A percentile compares a stretch with the other conserved stretches of the same genome.
Evolutionary conservation across 768 basidiomycete genomes (phyloP).

Genomic region (Boletus eberwhitei): DNA sequence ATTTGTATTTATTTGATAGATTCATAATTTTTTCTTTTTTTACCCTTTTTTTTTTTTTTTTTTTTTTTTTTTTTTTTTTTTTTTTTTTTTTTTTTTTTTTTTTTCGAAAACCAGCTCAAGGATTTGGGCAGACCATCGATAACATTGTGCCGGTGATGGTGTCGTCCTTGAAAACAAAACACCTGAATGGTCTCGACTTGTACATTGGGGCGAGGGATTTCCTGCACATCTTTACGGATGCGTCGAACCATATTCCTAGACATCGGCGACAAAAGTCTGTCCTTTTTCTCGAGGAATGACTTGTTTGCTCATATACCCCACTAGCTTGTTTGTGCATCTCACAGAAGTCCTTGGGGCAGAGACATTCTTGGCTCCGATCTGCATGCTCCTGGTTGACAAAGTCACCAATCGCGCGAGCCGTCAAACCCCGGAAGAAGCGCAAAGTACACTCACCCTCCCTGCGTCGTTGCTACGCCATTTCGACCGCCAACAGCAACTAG

Average conservation of each 20-base stretch:
- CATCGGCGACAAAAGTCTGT: conserved; percentile 86
- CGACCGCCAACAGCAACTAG: conserved; percentile 44
- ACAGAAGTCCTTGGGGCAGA: conserved; percentile 74
- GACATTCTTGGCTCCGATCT: conserved; percentile 79
- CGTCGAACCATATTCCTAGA: conserved; percentile 85
- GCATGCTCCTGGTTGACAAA: conserved; percentile 83
- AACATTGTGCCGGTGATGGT: conserved; percentile 94
- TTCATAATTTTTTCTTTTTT: too few species aligned
- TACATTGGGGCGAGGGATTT: conserved; percentile 75
- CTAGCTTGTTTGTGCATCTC: conserved; percentile 86
- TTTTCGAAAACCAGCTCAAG: background rate
- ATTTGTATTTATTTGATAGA: too few species aligned
- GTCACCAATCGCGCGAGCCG: conserved; percentile 64
- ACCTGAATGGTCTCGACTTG: conserved; percentile 54
- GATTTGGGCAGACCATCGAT: conserved; percentile 69
- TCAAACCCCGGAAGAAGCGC: conserved; percentile 57
- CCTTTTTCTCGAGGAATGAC: background rate
- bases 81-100: too few species aligned
- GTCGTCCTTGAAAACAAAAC: conserved; percentile 62
- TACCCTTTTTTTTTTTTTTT: too few species aligned
- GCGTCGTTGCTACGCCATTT: conserved; percentile 61
- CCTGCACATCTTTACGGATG: conserved; percentile 89
- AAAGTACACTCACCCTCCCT: conserved; percentile 60
- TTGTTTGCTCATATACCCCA: conserved; percentile 1
- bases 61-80: too few species aligned